Evolutionary conservation across 192 early-diverging fungal genomes (phyloP), one percentile per base, ranked within the genome.

Genomic region (Mortierella claussenii): DNA sequence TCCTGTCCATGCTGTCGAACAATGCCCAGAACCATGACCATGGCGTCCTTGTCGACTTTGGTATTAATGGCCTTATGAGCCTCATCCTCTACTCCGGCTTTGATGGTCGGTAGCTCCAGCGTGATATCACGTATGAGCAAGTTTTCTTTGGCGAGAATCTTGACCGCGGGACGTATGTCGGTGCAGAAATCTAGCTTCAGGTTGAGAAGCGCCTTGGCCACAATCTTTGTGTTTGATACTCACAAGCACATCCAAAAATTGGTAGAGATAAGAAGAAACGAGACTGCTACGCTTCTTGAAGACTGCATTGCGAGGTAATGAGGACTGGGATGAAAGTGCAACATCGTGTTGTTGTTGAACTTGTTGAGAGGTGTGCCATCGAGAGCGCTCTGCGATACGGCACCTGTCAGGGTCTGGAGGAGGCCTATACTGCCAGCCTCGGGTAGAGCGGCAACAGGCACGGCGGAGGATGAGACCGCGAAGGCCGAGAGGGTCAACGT

Each of bases 21-120:
- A 50, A 21, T 54, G 32, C 62, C 52, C 43, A 55, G 23, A 2
- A 70, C 68, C 21, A 70, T 6, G 24, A 61, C 42, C 5, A 55
- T 43, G 18, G 59, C 43, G 43, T 60, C 59, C 20, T 40, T 21
- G 23, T 70, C 68, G 12, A 62, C 53, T 45, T 70, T 70, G 42
- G 59, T 32, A 9, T 40, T 61, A 27, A 70, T 53, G 9, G 44
- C 57, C 3, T 20, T 1, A 12, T 62, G 18, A 11, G 44, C 49
- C 15, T 58, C 43, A 0, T 49, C 18, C 6, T 70, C 33, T 9
- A 70, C 34, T 1, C 37, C 23, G 7, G 52, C 42, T 42, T 49
- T 46, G 26, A 61, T 55, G 31, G 61, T 55, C 23, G 59, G 58
- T 4, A 55, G 20, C 13, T 40, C 1, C 2, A 55, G 4, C 18